Conservation (phyloP, 495 filamentous ascomycete genomes). For the Penicillium goetzii region DNA sequence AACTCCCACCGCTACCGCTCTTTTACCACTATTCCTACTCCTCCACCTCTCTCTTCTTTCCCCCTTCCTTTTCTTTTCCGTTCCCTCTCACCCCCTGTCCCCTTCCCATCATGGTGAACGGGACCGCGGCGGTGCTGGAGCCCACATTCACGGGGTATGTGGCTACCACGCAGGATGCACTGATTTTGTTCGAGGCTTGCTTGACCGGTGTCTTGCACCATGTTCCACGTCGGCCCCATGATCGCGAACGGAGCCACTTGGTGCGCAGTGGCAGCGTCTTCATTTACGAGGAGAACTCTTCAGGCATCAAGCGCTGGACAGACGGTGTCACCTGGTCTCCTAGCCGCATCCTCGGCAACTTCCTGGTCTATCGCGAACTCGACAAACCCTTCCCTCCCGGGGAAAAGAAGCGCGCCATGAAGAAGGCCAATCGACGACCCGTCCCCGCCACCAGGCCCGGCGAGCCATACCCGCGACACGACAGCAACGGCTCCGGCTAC, state of each 20-base stretch:
- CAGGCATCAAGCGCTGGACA: constrained; percentile 92
- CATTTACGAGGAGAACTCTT: constrained; percentile 86
- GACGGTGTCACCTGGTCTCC: constrained; percentile 90
- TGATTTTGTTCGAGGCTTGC: constrained; percentile 76
- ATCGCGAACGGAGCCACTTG: constrained; percentile 71
- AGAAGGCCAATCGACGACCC: constrained; percentile 59
- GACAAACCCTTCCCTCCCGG: constrained; percentile 81
- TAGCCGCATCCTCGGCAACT: constrained; percentile 85
- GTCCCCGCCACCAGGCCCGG: constrained; percentile 46
- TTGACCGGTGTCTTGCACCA: constrained; percentile 69
- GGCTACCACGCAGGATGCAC: constrained; percentile 71
- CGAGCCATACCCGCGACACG: constrained; percentile 57
- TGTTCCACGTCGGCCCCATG: constrained; percentile 81
- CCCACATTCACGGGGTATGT: constrained; percentile 70
- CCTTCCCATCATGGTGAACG: constrained; percentile 48
- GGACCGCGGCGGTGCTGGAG: constrained; percentile 51
- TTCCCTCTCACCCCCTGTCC: constrained; percentile 8
- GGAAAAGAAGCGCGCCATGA: constrained; percentile 86
- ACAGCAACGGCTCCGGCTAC: constrained; percentile 45
- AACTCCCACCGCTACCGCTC: background rate
- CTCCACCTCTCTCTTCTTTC: constrained; percentile 9
- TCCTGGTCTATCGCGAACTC: constrained; percentile 86
- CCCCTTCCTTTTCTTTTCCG: background rate
- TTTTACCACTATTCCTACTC: constrained; percentile 1
- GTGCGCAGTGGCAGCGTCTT: constrained; percentile 86